Conservation (phyloP, 2,329 filamentous ascomycete species). For the Acephala macrosclerotiorum region DNA sequence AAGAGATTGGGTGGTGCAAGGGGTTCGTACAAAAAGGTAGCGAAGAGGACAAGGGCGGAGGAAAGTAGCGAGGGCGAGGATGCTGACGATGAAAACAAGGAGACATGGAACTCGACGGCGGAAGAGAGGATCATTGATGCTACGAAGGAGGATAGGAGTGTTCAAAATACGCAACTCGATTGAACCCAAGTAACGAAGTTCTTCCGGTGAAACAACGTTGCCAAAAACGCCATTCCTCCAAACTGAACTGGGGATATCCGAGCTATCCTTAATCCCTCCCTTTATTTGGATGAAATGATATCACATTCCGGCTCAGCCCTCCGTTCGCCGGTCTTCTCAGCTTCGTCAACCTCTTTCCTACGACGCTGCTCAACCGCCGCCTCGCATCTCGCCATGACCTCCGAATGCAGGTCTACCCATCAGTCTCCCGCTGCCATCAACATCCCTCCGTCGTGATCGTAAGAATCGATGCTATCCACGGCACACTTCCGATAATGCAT, state of each 20-base stretch:
- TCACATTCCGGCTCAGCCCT: neutral
- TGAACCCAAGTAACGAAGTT: neutral
- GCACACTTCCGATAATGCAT: neutral
- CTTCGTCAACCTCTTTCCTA: neutral
- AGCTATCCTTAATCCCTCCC: too few relatives aligned
- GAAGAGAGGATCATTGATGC: neutral
- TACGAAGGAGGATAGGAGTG: neutral
- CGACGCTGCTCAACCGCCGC: too few relatives aligned
- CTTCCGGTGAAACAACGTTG: neutral
- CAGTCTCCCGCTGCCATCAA: too few relatives aligned
- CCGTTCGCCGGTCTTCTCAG: neutral
- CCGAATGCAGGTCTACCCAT: too few relatives aligned
- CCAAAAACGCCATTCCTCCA: too few relatives aligned
- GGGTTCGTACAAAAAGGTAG: neutral
- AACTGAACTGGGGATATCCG: too few relatives aligned
- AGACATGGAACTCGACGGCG: neutral
- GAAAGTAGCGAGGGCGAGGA: neutral
- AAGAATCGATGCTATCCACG: too few relatives aligned
- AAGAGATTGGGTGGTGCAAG: constrained; percentile 19
- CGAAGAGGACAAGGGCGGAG: neutral
- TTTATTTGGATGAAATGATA: too few relatives aligned
- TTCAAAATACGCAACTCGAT: neutral
- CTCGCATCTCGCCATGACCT: too few relatives aligned
- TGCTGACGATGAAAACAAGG: neutral
- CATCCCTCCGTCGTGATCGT: too few relatives aligned